Base-by-base conservation (phyloP, 345 rosid genomes). In the Citrus australasica region DNA sequence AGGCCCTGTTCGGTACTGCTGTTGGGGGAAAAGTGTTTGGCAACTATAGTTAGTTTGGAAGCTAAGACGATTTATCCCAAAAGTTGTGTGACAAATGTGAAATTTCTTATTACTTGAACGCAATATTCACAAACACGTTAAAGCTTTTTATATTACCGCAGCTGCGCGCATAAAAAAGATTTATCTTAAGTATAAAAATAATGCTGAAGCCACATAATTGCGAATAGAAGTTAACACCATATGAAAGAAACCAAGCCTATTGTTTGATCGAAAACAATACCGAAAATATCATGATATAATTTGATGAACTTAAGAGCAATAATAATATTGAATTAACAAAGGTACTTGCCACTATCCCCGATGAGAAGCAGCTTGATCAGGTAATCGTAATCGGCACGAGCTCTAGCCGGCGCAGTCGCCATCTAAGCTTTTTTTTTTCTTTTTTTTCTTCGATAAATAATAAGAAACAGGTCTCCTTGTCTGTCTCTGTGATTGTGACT, bases 321-420 rank as follows among this genome's bases (percentile, higher is more conserved):
- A 53, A 16, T 17, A 5, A 53, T 53, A 16, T 53, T 17, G 22
- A 53, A 53, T 17, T 16, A 17, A 17, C 58, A 53, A 53, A 53
- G 79, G 79, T 67, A 78, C 71, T 48, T 76, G 78, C 86, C 90
- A 67, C 90, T 87, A 69, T 87, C 90, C 32, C 90, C 88, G 73
- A 85, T 85, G 73, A 87, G 85, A 74, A 87, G 87, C 27, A 87
- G 90, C 80, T 85, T 87, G 68, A 85, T 84, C 73, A 87, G 85
- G 80, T 78, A 87, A 82, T 87, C 90, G 69, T 87, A 87, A 78
- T 87, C 88, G 46, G 88, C 84, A 40, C 90, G 88, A 82, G 88
- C 90, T 80, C 90, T 87, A 22, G 82, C 80, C 30, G 90, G 87
- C 42, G 86, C 82, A 71, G 84, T 85, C 17, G 87, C 90, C 90